Evolutionary conservation across 202 grass and related monocot species (phyloP), one percentile per base, ranked within the genome.

Genomic region (Panicum hallii): DNA sequence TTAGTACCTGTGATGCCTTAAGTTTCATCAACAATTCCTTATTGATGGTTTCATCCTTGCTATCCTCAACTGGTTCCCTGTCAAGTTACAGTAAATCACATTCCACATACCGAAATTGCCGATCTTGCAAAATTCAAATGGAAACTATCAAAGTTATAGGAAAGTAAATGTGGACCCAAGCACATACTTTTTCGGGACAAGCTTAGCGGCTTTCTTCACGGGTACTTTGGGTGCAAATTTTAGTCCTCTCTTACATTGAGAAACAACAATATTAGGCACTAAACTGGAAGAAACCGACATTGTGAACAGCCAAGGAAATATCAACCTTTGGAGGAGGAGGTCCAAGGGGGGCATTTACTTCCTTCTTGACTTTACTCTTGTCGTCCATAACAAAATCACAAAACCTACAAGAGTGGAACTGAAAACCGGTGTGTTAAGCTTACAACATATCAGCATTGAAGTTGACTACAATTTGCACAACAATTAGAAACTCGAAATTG

Each of bases 11-110:
- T 0, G 85, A 61, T 5, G 53, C 67, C 42, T 89, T 88, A 63
- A 93, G 83, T 60, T 84, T 93, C 70, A 55, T 83, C 70, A 90
- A 40, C 16, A 93, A 62, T 64, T 90, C 88, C 50, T 86, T 87
- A 52, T 78, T 66, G 3, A 86, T 4, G 12, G 43, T 46, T 48
- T 90, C 83, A 86, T 93, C 83, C 60, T 89, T 90, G 32, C 23
- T 80, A 53, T 88, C 79, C 48, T 88, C 79, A 83, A 81, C 17
- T 26, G 74, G 79, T n/a, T 93, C 86, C 79, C 88, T 93, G 70
- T 13, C 65, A 58, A 80, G 32, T 82, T 70, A 74, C 16, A 82
- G 6, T 7, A 76, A 83, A 41, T 55, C 12, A 72, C 38, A 87
- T 50, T 73, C 32, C 9, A 75, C n/a, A 23, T 15, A 52, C 19